These are phyloP conservation scores for Septoria linicola DNA, from an alignment of 2,329 filamentous ascomycete genomes.

Conservation along the genomic window DNA sequence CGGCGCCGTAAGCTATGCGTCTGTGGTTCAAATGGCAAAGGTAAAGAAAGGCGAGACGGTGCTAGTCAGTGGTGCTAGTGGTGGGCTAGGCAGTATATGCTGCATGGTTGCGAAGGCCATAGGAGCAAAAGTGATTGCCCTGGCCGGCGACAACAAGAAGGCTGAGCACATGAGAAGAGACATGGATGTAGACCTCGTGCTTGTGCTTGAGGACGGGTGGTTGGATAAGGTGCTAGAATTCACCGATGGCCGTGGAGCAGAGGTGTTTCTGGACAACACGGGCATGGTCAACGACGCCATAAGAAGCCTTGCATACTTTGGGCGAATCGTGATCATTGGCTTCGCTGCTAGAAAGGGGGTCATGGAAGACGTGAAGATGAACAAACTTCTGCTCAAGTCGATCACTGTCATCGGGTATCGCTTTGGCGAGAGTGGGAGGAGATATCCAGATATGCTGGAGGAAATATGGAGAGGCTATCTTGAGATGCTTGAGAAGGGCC, in stretches of 20 bases:
- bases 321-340: slow-evolving; percentile 57
- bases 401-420: slow-evolving; percentile 57
- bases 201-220: slow-evolving; percentile 52
- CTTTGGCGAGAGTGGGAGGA: slow-evolving; percentile 57
- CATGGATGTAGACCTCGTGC: slow-evolving; percentile 34
- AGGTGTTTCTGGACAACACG: slow-evolving; percentile 60
- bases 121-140: slow-evolving; percentile 56
- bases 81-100: slow-evolving; percentile 57
- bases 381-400: slow-evolving; percentile 55
- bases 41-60: slow-evolving; percentile 51
- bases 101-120: slow-evolving; percentile 55
- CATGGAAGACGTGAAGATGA: slow-evolving; percentile 57
- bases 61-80: slow-evolving; percentile 57
- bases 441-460: slow-evolving; percentile 49
- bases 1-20: slow-evolving; percentile 56
- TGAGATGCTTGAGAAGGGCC: slow-evolving; percentile 48
- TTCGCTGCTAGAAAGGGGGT: slow-evolving; percentile 56
- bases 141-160: slow-evolving; percentile 51
- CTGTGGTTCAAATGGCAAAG: slow-evolving; percentile 45
- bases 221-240: slow-evolving; percentile 50
- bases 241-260: slow-evolving; percentile 53
- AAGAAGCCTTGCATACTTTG: slow-evolving; percentile 55
- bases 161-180: slow-evolving; percentile 35
- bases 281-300: slow-evolving; percentile 57
- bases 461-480: slow-evolving; percentile 55